Evolutionary conservation across 768 basidiomycete species (phyloP), one percentile per base, ranked within the genome.

Genomic region (Lepiota subincarnata): DNA sequence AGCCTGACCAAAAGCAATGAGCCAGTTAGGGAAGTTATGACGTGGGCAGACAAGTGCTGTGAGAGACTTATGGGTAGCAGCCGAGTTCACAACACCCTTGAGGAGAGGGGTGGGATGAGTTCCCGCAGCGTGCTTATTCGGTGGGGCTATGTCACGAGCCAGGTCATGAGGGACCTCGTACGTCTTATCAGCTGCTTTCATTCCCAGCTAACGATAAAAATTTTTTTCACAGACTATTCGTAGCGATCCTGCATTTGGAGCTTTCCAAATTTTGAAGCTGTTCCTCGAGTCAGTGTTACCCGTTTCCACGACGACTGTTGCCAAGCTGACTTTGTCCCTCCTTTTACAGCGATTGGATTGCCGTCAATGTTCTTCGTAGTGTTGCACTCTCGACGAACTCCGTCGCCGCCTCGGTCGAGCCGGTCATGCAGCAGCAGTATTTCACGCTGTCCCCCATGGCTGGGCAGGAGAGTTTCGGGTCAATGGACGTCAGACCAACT

Each of bases 101-200:
- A 92, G 58, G 91, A 93, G 55, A 77, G 87, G 61, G 76, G 83
- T 55, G 83, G 85, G 13, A 84, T 92, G 86, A 91, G 88, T 67
- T 90, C 91, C 43, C 77, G 92, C 57, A 92, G 89, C 64, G 81
- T 92, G 49, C 75, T 94, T 64, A 91, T 93, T 66, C 83, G 91
- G 51, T 92, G 90, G 91, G 89, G 90, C 46, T 93, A 93, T 70
- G 92, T 93, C 64, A 92, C 91, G 14, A 89, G 87, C 68, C 91
- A 94, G 68, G 83, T 94, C 61, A 94, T 93, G 90, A 77, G 92
- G 61, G 92, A 94, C 69, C 73, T 94, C 67, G 89, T 92, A 65
- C 67, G 87, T 69, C 31, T 52, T 50, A 34, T 46, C 20, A 34
- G 12, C 12, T 53, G 28, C 47, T 50, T 34, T 47, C 8, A 52